These are phyloP conservation scores for Cairneyella variabilis DNA, from an alignment of 495 filamentous ascomycete species.

Conservation along the genomic window DNA sequence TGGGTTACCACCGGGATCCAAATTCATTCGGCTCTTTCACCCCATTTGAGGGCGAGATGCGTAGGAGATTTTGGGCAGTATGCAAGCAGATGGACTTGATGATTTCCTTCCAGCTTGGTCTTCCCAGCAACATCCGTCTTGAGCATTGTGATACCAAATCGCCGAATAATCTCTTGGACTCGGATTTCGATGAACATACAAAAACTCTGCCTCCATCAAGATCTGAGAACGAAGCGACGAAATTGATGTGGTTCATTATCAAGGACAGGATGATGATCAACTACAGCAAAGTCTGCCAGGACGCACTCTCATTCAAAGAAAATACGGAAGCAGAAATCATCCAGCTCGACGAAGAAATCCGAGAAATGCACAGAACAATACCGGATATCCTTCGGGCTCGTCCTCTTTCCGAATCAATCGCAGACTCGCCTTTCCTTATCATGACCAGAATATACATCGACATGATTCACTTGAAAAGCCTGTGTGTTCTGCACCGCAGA, in stretches of 20 bases:
- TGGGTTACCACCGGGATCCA: conserved; percentile 56
- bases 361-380: too few relatives aligned
- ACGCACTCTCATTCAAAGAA: too few relatives aligned
- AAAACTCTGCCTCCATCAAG: too few relatives aligned
- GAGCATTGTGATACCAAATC: conserved; percentile 17
- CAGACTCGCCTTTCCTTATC: conserved; percentile 34
- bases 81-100: conserved; percentile 18
- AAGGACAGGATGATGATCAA: too few relatives aligned
- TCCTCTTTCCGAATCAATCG: too few relatives aligned
- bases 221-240: too few relatives aligned
- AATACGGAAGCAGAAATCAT: too few relatives aligned
- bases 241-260: too few relatives aligned
- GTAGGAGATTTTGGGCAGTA: conserved; percentile 49
- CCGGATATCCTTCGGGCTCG: too few relatives aligned
- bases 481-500: conserved; percentile 36
- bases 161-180: conserved; percentile 17
- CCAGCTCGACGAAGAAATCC: too few relatives aligned
- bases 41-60: conserved; percentile 52
- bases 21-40: conserved; percentile 44
- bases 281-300: too few relatives aligned
- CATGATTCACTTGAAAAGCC: conserved; percentile 34
- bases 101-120: conserved; percentile 16
- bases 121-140: conserved; percentile 15
- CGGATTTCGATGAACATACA: conserved; percentile 39
- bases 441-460: conserved; percentile 32